Conservation (phyloP, 495 filamentous ascomycete species). For the Neurospora hispaniola region DNA sequence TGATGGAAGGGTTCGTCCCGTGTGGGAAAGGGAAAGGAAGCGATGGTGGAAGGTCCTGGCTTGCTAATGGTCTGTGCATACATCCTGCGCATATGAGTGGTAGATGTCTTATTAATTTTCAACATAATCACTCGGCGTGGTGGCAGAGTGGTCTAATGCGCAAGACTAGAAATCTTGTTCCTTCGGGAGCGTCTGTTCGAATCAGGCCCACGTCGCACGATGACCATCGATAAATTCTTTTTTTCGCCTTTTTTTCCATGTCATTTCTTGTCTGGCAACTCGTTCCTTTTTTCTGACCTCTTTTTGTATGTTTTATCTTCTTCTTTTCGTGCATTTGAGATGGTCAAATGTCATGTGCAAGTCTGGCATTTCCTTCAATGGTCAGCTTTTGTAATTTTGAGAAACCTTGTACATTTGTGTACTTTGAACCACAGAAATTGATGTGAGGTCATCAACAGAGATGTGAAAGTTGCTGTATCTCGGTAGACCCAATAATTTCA, state of each 20-base stretch:
- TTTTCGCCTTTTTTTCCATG: background rate
- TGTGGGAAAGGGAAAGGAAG: background rate
- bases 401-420: background rate
- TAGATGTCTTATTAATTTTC: background rate
- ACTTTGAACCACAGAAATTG: background rate
- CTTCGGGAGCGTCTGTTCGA: background rate
- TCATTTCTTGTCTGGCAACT: background rate
- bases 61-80: background rate
- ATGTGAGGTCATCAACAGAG: background rate
- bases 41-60: background rate
- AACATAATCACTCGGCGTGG: background rate
- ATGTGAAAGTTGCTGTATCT: background rate
- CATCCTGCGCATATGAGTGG: background rate
- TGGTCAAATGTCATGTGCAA: background rate
- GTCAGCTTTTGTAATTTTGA: background rate
- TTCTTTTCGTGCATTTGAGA: background rate
- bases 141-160: background rate
- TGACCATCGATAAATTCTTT: background rate
- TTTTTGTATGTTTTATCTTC: background rate
- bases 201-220: background rate
- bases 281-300: background rate
- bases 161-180: too few relatives aligned
- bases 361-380: background rate
- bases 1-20: background rate
- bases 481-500: background rate